Percentiles rank a stretch among this genome's conserved stretches.
These are phyloP conservation scores for Tulasnella sp. DNA, from an alignment of 768 basidiomycete genomes.

Conservation along the genomic window DNA sequence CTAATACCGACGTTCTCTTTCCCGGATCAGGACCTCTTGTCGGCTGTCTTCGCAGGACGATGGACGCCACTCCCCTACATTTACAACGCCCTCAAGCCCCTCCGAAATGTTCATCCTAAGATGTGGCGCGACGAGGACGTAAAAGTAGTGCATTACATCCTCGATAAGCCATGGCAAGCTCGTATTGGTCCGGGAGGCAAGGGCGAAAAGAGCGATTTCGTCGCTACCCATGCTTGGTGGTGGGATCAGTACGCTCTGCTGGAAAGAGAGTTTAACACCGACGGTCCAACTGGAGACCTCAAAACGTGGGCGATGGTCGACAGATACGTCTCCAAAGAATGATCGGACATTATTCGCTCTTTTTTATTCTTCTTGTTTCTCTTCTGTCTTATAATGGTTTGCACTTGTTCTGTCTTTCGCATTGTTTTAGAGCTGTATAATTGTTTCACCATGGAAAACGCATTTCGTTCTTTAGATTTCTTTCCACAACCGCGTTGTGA, in stretches of 20 bases:
- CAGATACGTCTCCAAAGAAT: constrained; percentile 2
- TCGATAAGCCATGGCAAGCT: constrained; percentile 74
- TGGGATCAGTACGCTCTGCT: constrained; percentile 4
- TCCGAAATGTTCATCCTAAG: constrained; percentile 54
- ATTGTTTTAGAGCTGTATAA: neutral
- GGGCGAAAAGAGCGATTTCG: neutral
- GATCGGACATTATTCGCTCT: neutral
- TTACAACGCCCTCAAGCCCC: constrained; percentile 89
- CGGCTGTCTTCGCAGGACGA: constrained; percentile 62
- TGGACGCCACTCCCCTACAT: constrained; percentile 77
- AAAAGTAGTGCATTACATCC: constrained; percentile 77
- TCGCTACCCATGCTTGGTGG: constrained; percentile 3
- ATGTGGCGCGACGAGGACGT: constrained; percentile 83
- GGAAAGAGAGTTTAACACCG: constrained; percentile 1
- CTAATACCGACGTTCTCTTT: constrained; percentile 51
- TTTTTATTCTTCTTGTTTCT: neutral
- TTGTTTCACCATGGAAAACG: neutral
- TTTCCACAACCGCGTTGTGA: neutral
- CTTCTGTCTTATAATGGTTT: neutral
- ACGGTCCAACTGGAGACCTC: neutral
- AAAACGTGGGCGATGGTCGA: neutral
- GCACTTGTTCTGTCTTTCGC: neutral
- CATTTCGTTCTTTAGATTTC: neutral
- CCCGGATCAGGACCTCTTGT: constrained; percentile 87
- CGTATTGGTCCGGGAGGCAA: neutral